Evolutionary conservation across 305 asterid genomes (phyloP).

Genomic region (Plantago rigida): DNA sequence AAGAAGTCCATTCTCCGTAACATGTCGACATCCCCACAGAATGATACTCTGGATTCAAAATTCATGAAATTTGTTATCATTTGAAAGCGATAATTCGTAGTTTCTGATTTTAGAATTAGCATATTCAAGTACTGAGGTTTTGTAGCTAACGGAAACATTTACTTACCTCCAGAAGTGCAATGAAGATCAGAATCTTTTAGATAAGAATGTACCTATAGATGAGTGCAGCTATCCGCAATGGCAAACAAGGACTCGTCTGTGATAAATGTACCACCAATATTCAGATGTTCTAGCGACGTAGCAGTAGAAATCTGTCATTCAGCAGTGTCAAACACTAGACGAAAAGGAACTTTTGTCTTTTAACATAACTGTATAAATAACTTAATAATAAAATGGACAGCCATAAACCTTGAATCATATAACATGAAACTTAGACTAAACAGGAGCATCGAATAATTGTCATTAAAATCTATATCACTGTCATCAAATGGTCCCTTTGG

Average conservation of each 20-base stretch:
- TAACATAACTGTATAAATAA: too few species aligned
- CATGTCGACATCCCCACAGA: conserved; percentile 89
- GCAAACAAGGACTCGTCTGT: conserved; percentile 68
- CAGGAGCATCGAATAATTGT: not conserved
- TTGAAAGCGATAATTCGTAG: too few species aligned
- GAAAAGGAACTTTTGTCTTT: too few species aligned
- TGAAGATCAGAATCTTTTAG: conserved; percentile 5
- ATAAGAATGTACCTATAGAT: conserved; percentile 49
- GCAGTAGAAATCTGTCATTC: conserved; percentile 55
- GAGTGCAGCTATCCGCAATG: conserved; percentile 63
- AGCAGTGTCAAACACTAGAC: too few species aligned
- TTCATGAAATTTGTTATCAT: not conserved
- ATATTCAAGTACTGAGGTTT: not conserved
- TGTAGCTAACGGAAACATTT: not conserved
- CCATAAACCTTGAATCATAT: not conserved
- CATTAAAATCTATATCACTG: not conserved
- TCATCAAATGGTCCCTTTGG: conserved; percentile 13
- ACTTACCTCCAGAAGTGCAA: not conserved
- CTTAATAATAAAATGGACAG: too few species aligned
- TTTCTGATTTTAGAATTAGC: too few species aligned
- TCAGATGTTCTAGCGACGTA: conserved; percentile 62
- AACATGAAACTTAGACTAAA: not conserved
- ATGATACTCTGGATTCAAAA: conserved; percentile 45
- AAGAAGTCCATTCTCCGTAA: conserved; percentile 68
- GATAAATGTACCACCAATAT: conserved; percentile 80